Evolutionary conservation across 2,329 filamentous ascomycete genomes (phyloP), one percentile per base, ranked within the genome.

Genomic region (Cladosporium sp.): DNA sequence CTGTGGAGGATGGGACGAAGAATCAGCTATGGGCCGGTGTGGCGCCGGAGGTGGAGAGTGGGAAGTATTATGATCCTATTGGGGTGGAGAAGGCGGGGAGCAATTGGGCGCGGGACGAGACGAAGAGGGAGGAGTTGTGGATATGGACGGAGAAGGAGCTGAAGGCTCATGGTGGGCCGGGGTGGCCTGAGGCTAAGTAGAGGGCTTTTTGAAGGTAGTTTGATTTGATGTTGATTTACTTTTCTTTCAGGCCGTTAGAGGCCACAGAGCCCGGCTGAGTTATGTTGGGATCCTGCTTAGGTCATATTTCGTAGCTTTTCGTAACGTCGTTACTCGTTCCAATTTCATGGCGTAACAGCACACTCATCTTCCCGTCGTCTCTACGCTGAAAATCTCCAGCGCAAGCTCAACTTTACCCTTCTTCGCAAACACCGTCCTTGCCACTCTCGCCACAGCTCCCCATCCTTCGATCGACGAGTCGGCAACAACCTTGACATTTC

Each of bases 21-120:
- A 82, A 78, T 65, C 76, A 79, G 70, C 78, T 81, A 11, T 83
- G 81, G 80, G 78, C 77, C 24, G 78, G 78, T 7, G 78, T 76
- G 0, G 73, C 67, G 69, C 71, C 73, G 15, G 70, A 76, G n/a
- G 66, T 83, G 26, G 71, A 69, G 61, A 81, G 76, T 67, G 82
- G 82, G 0, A 75, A 68, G 44, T 84, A 79, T 68, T 84, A 83
- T 69, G 78, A 71, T 41, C 79, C 79, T 21, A 72, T 80, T n/a
- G 79, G 76, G 0, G 68, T 70, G 57, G 67, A 62, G 57, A 74
- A 71, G 8, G 65, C 66, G 14, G 67, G 68, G 4, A 73, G 66
- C n/a, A 61, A 60, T 5, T 66, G 67, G 30, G 73, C 69, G 3
- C 66, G 67, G 54, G 72, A 77, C 68, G 68, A 69, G 36, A 66